Evolutionary conservation across 768 basidiomycete species (phyloP).

Genomic region (Russula olivacea): DNA sequence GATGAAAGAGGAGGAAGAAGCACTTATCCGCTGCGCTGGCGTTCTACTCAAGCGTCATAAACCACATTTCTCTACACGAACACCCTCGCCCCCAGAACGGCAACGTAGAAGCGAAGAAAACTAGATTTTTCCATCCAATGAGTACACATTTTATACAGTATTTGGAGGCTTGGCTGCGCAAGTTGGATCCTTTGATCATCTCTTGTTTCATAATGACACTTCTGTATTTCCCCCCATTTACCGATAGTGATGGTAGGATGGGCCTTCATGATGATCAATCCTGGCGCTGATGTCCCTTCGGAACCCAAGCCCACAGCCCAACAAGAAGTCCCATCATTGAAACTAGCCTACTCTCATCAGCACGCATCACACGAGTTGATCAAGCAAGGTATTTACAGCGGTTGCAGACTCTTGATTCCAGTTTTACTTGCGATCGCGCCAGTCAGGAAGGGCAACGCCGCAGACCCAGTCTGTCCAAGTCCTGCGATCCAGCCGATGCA

Average conservation of each 20-base stretch:
- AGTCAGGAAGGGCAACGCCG: constrained; percentile 46
- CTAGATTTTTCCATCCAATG: not conserved
- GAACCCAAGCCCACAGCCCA: constrained; percentile 40
- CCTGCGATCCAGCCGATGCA: constrained; percentile 49
- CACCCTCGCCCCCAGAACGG: not conserved
- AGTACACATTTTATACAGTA: not conserved
- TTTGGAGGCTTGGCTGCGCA: not conserved
- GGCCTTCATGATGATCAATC: constrained; percentile 5
- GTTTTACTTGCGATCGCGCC: constrained; percentile 39
- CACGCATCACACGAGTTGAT: not conserved
- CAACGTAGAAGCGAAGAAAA: not conserved
- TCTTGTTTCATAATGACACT: not conserved
- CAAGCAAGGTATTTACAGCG: constrained; percentile 37
- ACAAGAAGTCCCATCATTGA: constrained; percentile 42
- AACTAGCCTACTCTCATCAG: constrained; percentile 29
- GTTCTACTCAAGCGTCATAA: constrained; percentile 60
- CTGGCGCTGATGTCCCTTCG: constrained; percentile 26
- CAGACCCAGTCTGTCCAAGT: constrained; percentile 46
- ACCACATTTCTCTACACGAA: constrained; percentile 20
- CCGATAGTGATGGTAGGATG: not conserved
- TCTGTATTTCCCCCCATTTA: not conserved
- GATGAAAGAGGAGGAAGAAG: constrained; percentile 60
- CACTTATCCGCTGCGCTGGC: constrained; percentile 61
- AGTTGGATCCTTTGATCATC: not conserved
- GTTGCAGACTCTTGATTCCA: constrained; percentile 44